Percentiles rank a stretch among this genome's conserved stretches.
Evolutionary conservation across 257 asterid genomes (phyloP).

Genomic region (Gardenia jasminoides): DNA sequence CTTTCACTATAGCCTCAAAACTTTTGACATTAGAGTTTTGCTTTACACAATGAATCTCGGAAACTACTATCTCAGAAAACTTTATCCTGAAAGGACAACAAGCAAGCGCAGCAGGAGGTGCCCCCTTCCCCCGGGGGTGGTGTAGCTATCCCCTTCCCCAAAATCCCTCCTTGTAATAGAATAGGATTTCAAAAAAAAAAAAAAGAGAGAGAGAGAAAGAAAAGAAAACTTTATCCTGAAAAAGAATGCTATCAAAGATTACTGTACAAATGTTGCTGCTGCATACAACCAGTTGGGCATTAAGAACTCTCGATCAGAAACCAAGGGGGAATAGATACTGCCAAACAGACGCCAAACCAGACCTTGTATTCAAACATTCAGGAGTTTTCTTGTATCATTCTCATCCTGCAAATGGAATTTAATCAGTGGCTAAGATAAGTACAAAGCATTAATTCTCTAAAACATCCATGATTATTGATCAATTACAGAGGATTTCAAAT

Average conservation of each 20-base stretch:
- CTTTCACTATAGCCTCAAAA: conserved; percentile 2
- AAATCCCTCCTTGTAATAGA: too few species aligned
- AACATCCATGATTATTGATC: not conserved
- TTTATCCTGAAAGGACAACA: too few species aligned
- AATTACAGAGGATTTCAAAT: not conserved
- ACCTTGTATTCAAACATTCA: conserved; percentile 43
- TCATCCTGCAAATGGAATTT: conserved; percentile 53
- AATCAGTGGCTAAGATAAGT: conserved; percentile 2
- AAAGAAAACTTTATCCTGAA: conserved; percentile 18
- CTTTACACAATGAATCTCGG: conserved; percentile 1
- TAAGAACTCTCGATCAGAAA: conserved; percentile 8
- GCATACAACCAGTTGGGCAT: not conserved
- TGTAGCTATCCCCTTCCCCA: too few species aligned
- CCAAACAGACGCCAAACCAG: conserved; percentile 4
- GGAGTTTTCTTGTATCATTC: conserved; percentile 37
- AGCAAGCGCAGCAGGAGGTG: too few species aligned
- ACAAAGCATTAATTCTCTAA: not conserved
- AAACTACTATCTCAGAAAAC: not conserved
- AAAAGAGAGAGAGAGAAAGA: too few species aligned
- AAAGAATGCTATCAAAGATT: conserved; percentile 14
- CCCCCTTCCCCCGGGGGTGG: too few species aligned
- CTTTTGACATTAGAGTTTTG: not conserved
- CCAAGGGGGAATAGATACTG: conserved; percentile 12
- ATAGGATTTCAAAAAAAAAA: too few species aligned
- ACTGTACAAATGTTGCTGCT: conserved; percentile 14